Evolutionary conservation across 169 alveolate species (phyloP), one percentile per base, ranked within the genome.

Genomic region (Theileria parva): DNA sequence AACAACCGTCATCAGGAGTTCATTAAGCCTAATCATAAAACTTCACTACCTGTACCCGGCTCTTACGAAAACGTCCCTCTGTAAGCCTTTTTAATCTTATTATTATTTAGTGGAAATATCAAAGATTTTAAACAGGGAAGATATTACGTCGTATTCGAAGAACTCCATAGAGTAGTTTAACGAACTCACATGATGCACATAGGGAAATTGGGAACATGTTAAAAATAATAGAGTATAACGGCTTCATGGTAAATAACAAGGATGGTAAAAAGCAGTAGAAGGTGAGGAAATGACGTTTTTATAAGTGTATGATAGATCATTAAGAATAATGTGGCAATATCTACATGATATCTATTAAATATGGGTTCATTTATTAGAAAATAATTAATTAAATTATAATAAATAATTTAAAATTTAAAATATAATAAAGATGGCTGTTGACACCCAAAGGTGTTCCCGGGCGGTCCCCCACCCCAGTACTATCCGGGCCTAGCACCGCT

Each of bases 401-500:
- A 39, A 6, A 60, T 65, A 15, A 2, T 39, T 19, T 39, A 6
- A 6, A 65, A 30, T 60, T 25, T 65, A 11, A 6, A 0, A 13
- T 65, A 65, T 39, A 53, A 70, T 53, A 70, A 44, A n/a, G 63
- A 65, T 65, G 88, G 88, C 60, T 71, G 90, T 77, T 81, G 86
- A 77, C 90, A 84, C 90, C 90, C 81, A 84, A 84, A 84, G 90
- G 90, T 59, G 90, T 84, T 84, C 90, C 90, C 90, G 90, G 90
- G 90, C 90, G 90, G 91, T 65, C 85, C 91, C 94, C 97, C 96
- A 94, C 95, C 95, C 92, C 95, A 92, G 95, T 94, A 93, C 96
- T 93, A 90, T 73, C 95, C 95, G 81, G 92, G 95, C 97, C 97
- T 92, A 89, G 95, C 90, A 92, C 96, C 95, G 95, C 96, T 94